These are phyloP conservation scores for Loxodes magnus DNA, from an alignment of 73 alveolate species.

Conservation along the genomic window DNA sequence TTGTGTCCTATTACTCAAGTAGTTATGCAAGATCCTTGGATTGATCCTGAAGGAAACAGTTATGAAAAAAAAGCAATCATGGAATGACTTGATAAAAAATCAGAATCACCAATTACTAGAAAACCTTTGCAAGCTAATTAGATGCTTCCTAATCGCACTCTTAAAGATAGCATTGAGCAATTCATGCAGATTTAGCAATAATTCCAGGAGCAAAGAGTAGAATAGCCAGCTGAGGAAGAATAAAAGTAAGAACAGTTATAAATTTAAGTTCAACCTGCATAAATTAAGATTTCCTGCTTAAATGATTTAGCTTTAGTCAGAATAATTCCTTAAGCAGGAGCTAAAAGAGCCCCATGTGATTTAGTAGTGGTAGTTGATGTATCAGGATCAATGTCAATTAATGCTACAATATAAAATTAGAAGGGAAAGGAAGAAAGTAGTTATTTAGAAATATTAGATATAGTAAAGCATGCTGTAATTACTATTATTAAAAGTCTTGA, in stretches of 20 bases:
- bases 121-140: neutral
- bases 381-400: conserved; percentile 12
- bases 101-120: conserved; percentile 1
- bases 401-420: neutral
- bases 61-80: neutral
- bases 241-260: neutral
- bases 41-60: conserved; percentile 3
- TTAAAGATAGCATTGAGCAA: neutral
- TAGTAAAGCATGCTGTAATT: conserved; percentile 6
- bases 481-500: conserved; percentile 7
- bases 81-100: neutral
- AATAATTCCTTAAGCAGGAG: neutral
- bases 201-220: neutral
- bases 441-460: neutral
- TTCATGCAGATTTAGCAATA: neutral
- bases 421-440: conserved; percentile 5
- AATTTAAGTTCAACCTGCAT: neutral
- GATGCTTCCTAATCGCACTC: neutral
- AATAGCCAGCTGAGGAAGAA: neutral
- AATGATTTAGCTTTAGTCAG: neutral
- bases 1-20: too few relatives aligned
- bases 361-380: conserved; percentile 7
- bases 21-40: too few relatives aligned
- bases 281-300: neutral
- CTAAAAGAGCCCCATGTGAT: conserved; percentile 3